Evolutionary conservation across 148 eudicot species (phyloP), one percentile per base, ranked within the genome.

Genomic region (Rhododendron ferrugineum): DNA sequence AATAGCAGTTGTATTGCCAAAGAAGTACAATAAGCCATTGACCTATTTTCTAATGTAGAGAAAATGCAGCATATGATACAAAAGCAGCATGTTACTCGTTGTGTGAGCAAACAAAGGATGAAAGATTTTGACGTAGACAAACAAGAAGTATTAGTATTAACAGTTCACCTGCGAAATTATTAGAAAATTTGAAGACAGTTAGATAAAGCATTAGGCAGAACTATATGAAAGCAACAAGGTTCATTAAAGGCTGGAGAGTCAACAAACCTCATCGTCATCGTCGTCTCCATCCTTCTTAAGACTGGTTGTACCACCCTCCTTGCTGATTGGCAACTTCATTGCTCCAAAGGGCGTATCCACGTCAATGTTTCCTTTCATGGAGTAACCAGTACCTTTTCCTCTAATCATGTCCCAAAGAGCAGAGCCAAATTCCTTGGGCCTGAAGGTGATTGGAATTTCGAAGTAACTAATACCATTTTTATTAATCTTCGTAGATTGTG

Each of bases 321-420:
- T 94, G 88, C 86, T 89, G 62, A 96, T 95, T 18, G 99, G 99
- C 42, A 95, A 85, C 89, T 94, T 95, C 98, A 95, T 96, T 28
- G 86, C 90, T 79, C 99, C 99, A 90, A 95, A 95, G 22, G 99
- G 98, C 42, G 98, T 96, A 73, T 95, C 95, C 70, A 92, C 98
- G 78, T 94, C 26, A 30, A 96, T 91, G 85, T 95, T 90, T 56
- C 98, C 99, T 87, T 95, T 95, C 93, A 96, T 94, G 84, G 92
- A 18, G 86, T 96, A 96, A 36, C 98, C 98, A 85, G 96, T 94
- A 7, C 96, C 98, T 87, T 83, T 94, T 81, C 99, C 98, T 86
- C 98, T 91, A 11, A 97, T 97, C 94, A 97, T 94, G 85, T 95
- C 98, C 98, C 99, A 97, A 70, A 97, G 88, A 68, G 96, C 96